These are phyloP conservation scores for Barbatosphaeria neglecta DNA, from an alignment of 495 filamentous ascomycete species.

Conservation along the genomic window DNA sequence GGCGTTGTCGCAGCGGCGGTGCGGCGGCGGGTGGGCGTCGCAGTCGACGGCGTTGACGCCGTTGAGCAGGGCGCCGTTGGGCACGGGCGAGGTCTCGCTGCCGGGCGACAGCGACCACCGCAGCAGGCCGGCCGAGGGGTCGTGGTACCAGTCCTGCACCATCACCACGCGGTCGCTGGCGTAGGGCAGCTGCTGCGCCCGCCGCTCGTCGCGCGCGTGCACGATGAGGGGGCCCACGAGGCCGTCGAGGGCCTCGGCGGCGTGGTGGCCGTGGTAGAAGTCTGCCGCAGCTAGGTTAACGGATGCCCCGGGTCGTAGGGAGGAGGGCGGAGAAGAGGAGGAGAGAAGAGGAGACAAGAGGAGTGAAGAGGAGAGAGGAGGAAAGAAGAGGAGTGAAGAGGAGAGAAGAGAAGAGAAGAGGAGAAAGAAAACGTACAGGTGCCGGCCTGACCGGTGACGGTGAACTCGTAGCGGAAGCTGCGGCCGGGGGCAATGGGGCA, in stretches of 20 bases:
- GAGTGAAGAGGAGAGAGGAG: too few relatives aligned
- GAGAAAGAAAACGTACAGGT: slow-evolving; percentile 31
- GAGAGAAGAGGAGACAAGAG: too few relatives aligned
- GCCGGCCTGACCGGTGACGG: slow-evolving; percentile 29
- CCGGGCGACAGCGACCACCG: slow-evolving; percentile 37
- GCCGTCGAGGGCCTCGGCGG: slow-evolving; percentile 34
- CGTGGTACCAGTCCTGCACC: slow-evolving; percentile 49
- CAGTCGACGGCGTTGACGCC: slow-evolving; percentile 41
- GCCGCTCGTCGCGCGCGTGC: slow-evolving; percentile 33
- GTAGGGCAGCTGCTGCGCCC: slow-evolving; percentile 28
- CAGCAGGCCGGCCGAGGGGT: slow-evolving; percentile 35
- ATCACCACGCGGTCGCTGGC: slow-evolving; percentile 41
- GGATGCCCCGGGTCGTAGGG: slow-evolving; percentile 14
- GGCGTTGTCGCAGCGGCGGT: slow-evolving; percentile 38
- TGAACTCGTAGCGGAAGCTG: slow-evolving; percentile 35
- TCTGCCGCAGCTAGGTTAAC: slow-evolving; percentile 6
- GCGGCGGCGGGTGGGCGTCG: slow-evolving; percentile 26
- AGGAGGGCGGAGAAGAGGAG: neutral
- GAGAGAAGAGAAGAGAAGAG: too few relatives aligned
- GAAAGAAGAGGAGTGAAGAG: too few relatives aligned
- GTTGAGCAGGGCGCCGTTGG: slow-evolving; percentile 56
- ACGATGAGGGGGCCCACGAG: slow-evolving; percentile 46
- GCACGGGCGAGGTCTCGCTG: slow-evolving; percentile 46
- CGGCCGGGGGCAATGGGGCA: slow-evolving; percentile 52
- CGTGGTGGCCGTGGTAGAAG: slow-evolving; percentile 31